A percentile compares a stretch with the other conserved stretches of the same genome.
These are phyloP conservation scores for Candida namnaoensis DNA, from an alignment of 805 yeast genomes.

Conservation along the genomic window DNA sequence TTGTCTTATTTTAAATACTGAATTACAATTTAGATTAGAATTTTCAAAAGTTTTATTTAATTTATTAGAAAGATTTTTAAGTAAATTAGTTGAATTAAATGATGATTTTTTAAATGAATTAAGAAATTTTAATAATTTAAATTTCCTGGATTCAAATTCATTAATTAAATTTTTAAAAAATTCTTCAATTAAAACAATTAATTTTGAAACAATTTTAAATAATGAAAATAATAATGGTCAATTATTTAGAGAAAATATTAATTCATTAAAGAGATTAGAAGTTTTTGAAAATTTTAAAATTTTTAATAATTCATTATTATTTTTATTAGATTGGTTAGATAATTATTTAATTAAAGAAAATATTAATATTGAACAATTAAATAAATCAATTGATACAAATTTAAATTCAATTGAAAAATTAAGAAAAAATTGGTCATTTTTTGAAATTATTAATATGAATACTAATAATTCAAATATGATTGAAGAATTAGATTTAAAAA, in stretches of 20 bases:
- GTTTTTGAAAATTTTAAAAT: constrained; percentile 27
- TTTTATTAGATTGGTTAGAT: constrained; percentile 17
- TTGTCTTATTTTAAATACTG: constrained; percentile 15
- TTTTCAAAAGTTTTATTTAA: constrained; percentile 14
- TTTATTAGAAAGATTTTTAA: constrained; percentile 12
- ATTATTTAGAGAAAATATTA: constrained; percentile 7
- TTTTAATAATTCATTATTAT: constrained; percentile 26
- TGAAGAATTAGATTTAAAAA: constrained; percentile 1
- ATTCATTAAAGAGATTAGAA: constrained; percentile 3
- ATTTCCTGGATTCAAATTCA: constrained; percentile 13
- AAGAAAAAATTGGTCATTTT: constrained; percentile 29
- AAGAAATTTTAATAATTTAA: constrained; percentile 2
- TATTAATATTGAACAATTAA: constrained; percentile 6
- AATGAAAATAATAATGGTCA: constrained; percentile 4
- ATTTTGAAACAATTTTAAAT: constrained; percentile 1
- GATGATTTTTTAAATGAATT: constrained; percentile 15
- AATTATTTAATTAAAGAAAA: constrained; percentile 7
- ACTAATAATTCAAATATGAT: constrained; percentile 1
- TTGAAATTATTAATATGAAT: constrained; percentile 22
- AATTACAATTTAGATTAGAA: constrained; percentile 18
- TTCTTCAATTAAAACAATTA: neutral
- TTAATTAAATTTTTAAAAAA: constrained; percentile 4
- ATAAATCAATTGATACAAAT: constrained; percentile 16
- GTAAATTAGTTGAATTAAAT: constrained; percentile 13
- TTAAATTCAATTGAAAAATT: constrained; percentile 21